Percentiles rank a stretch among this genome's conserved stretches.
Evolutionary conservation across 441 rosid genomes (phyloP).

Genomic region (Populus hybrid): DNA sequence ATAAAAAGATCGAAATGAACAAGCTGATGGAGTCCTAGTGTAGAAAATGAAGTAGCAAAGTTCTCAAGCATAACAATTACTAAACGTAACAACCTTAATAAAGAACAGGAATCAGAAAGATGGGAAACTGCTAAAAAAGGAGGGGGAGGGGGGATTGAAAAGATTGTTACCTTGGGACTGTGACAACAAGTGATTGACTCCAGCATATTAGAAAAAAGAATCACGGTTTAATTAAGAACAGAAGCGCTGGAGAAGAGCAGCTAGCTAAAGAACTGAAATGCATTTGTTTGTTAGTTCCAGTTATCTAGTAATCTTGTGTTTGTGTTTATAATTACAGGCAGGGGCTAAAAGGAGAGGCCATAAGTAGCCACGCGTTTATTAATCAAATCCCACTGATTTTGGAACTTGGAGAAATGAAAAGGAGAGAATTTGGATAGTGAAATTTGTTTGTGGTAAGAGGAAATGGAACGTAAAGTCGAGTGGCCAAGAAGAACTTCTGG

Average conservation of each 20-base stretch:
- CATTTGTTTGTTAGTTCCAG: constrained; percentile 6
- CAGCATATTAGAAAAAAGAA: constrained; percentile 35
- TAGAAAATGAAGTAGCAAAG: not conserved
- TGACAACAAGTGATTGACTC: constrained; percentile 50
- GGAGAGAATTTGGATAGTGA: not conserved
- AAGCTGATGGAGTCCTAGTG: not conserved
- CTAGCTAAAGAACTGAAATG: not conserved
- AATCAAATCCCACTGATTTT: not conserved
- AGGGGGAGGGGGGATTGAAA: not conserved
- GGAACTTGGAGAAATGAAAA: not conserved
- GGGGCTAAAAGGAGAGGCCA: constrained; percentile 25
- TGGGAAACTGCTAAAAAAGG: not conserved
- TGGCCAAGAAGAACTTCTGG: not conserved
- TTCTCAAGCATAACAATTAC: not conserved
- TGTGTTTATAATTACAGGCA: not conserved
- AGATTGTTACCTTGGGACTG: constrained; percentile 46
- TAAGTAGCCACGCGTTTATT: constrained; percentile 29
- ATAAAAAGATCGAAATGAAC: not conserved
- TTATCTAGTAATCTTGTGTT: not conserved
- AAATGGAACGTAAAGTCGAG: constrained; percentile 8
- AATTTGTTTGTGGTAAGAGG: constrained; percentile 17
- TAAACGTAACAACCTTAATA: not conserved
- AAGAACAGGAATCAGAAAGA: not conserved
- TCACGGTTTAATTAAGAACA: not conserved
- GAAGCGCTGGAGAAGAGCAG: not conserved